Evolutionary conservation across 2,329 filamentous ascomycete genomes (phyloP).

Genomic region (Zalaria obscura): DNA sequence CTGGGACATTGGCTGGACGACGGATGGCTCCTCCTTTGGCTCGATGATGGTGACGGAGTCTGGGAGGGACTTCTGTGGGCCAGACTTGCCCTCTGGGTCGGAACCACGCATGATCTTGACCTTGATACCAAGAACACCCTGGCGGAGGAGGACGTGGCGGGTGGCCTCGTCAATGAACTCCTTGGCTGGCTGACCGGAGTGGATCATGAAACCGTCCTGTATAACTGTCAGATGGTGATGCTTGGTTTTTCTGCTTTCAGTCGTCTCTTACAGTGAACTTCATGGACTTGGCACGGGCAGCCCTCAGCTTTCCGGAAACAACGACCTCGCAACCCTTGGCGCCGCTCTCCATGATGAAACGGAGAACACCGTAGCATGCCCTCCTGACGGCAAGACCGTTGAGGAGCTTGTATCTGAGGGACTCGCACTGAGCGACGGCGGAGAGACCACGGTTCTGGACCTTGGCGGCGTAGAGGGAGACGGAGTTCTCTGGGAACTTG

Average conservation of each 20-base stretch:
- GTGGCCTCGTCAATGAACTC: conserved; percentile 99
- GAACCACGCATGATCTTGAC: conserved; percentile 99
- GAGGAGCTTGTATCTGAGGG: conserved; percentile 98
- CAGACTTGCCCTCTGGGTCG: conserved; percentile 97
- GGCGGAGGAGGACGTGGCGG: conserved; percentile 97
- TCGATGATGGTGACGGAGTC: conserved; percentile 99
- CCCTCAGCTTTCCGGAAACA: conserved; percentile 96
- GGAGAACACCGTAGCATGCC: conserved; percentile 98
- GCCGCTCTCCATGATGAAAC: conserved; percentile 99
- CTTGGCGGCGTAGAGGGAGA: conserved; percentile 99
- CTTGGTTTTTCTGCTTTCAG: background rate
- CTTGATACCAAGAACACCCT: conserved; percentile 99
- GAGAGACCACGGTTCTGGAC: conserved; percentile 99
- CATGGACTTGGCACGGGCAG: conserved; percentile 99
- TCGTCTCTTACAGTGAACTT: conserved; percentile 78
- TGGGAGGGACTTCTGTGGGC: conserved; percentile 91
- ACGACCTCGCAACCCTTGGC: conserved; percentile 99
- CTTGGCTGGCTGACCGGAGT: conserved; percentile 98
- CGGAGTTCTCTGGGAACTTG: conserved; percentile 99
- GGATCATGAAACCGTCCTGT: conserved; percentile 98
- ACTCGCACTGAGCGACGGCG: conserved; percentile 99
- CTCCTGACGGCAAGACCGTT: conserved; percentile 97
- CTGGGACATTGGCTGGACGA: conserved; percentile 90
- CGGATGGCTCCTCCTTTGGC: conserved; percentile 97
- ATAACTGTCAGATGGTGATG: background rate